Conservation (phyloP, 2,329 filamentous ascomycete genomes). For the Lachnellula arida region DNA sequence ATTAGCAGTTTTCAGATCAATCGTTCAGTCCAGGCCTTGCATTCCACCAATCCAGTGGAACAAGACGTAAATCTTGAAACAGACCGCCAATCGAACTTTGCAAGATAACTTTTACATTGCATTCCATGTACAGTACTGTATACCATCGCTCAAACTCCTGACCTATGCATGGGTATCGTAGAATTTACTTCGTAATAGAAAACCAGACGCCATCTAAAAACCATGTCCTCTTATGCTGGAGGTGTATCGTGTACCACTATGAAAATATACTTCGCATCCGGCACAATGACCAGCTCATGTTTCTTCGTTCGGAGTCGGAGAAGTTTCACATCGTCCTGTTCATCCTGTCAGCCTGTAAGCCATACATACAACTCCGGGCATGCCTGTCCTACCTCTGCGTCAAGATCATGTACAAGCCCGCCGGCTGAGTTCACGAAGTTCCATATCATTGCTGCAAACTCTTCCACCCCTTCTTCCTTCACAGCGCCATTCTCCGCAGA, state of each 20-base stretch:
- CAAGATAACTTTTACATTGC: background rate
- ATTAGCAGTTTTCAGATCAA: background rate
- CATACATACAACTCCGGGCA: background rate
- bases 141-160: conserved; percentile 4
- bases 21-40: background rate
- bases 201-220: conserved; percentile 1
- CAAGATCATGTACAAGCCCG: conserved; percentile 65
- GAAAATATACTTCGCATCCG: conserved; percentile 72
- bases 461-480: conserved; percentile 45
- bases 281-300: conserved; percentile 79
- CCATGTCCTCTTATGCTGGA: conserved; percentile 44
- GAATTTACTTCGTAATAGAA: background rate
- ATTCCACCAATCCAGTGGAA: background rate
- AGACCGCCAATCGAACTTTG: background rate
- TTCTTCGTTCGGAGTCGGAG: conserved; percentile 76
- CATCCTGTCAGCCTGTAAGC: conserved; percentile 7
- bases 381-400: conserved; percentile 52
- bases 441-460: conserved; percentile 73
- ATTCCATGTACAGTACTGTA: background rate
- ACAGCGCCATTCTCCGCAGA: conserved; percentile 5
- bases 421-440: conserved; percentile 67
- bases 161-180: conserved; percentile 9
- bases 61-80: background rate
- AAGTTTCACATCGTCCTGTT: conserved; percentile 69
- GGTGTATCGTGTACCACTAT: conserved; percentile 66